A percentile compares a stretch with the other conserved stretches of the same genome.
These are phyloP conservation scores for Eucommia ulmoides DNA, from an alignment of 257 asterid genomes.

Conservation along the genomic window DNA sequence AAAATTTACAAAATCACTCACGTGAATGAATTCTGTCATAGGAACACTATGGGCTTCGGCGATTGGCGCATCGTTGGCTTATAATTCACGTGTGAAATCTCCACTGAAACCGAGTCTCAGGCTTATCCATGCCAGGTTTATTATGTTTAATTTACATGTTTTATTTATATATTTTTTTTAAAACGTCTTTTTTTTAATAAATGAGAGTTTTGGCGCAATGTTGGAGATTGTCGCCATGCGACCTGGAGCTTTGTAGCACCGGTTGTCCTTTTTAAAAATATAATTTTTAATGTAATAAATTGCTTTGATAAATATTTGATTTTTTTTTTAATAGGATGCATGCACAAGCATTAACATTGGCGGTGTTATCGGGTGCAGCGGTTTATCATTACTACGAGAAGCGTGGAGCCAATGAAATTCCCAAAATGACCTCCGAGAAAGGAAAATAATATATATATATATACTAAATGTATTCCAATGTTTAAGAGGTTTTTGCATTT, in stretches of 20 bases:
- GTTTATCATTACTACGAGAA: constrained; percentile 54
- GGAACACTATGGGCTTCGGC: constrained; percentile 71
- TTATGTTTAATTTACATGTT: background rate
- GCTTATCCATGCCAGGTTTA: constrained; percentile 68
- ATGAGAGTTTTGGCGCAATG: too few species aligned
- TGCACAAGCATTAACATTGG: constrained; percentile 71
- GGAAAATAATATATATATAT: too few species aligned
- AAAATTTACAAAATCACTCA: background rate
- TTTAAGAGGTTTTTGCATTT: too few species aligned
- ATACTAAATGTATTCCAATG: too few species aligned
- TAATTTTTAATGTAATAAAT: background rate
- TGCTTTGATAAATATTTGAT: background rate
- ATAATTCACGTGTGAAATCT: constrained; percentile 33
- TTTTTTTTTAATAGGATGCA: constrained; percentile 42
- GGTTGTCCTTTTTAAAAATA: background rate
- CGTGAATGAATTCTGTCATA: constrained; percentile 4
- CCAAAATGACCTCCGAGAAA: background rate
- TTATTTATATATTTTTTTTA: background rate
- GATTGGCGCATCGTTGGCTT: constrained; percentile 49
- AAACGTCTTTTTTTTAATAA: too few species aligned
- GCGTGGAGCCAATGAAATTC: constrained; percentile 9
- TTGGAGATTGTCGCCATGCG: too few species aligned
- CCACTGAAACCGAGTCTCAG: constrained; percentile 58
- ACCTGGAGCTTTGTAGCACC: too few species aligned
- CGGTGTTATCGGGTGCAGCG: constrained; percentile 68